Base-by-base conservation (phyloP, 257 asterid species). In the Asclepias syriaca region DNA sequence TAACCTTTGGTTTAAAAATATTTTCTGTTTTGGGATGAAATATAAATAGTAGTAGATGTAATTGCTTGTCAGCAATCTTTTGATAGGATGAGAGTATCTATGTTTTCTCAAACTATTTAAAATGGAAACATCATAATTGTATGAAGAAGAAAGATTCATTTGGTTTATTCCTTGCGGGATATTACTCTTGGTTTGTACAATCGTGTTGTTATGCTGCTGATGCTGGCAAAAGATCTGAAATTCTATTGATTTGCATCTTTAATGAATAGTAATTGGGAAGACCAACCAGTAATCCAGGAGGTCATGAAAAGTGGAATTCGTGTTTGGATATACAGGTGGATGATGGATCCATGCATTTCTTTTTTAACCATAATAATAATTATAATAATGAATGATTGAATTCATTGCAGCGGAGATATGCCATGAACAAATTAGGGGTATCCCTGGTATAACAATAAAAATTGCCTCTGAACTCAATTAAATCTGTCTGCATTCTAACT, bases 351-450 rank as follows among this genome's bases (percentile, higher is more conserved):
- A 40, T 22, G 39, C 39, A 11, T 57, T 57, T 56, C 46, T 6
- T 40, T 7, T 4, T 40, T 0, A 29, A 29, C 46, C 46, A 40
- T 40, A 40, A 40, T 40, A 40, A 40, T n/a, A n/a, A n/a, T n/a
- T n/a, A n/a, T n/a, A n/a, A n/a, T n/a, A n/a, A n/a, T n/a, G n/a
- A n/a, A 22, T 57, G 12, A 8, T 10, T 3, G 21, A 18, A 54
- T 14, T 15, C 3, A 29, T 49, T 69, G 86, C 87, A 89, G 96
- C 53, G 91, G 90, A 72, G 96, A 89, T 87, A 87, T 69, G 86
- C 87, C 0, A 72, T 89, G 77, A 54, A 76, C 14, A 87, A 89
- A 65, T 78, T 89, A 0, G 84, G 77, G 14, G 32, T 82, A 29
- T 66, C 89, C 90, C 1, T 88, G 92, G 95, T 80, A 84, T 76